Base-by-base conservation (phyloP, 805 yeast genomes). In the Maudiozyma serrabonitensis region DNA sequence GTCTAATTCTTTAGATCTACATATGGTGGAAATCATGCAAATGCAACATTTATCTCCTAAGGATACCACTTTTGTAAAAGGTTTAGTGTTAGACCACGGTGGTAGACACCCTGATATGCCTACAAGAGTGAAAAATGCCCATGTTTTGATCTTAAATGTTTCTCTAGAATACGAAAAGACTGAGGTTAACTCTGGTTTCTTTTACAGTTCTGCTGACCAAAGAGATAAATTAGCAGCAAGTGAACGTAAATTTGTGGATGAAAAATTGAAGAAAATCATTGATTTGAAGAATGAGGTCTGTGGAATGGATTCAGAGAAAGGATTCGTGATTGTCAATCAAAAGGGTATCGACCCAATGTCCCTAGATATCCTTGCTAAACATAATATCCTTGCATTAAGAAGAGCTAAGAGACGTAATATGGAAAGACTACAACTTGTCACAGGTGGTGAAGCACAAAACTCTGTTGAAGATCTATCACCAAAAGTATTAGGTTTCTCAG, bases 31-130 rank as follows among this genome's bases (percentile, higher is more conserved):
- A 72, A 86, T 93, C 63, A 93, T 93, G 95, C 82, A 93, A 57
- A 95, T 93, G 98, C 96, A 93, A 77, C 91, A 86, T 63, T 86
- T 87, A 57, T 77, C 84, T 38, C 87, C 93, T 34, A 79, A 82
- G 53, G 93, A 90, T 49, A 90, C 98, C 18, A 75, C 76, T 60
- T 80, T 93, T 52, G 75, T 93, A 55, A 81, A 78, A 59, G 99
- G 99, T 43, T 77, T 93, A 57, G 99, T 93, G 37, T 75, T 93
- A 56, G 99, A 93, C 67, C 99, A 93, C 67, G 99, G 99, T 57
- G 97, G 96, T 16, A 81, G 99, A 67, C 99, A 93, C 74, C 99
- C 99, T 43, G 99, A 93, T 69, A 93, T 93, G 99, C 99, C 99
- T 51, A 85, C 82, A 56, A 71, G 81, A 49, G 83, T 93, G 18